phyloP scores from a whole-genome alignment of 805 yeast species.

The Teunomyces atbi region DNA sequence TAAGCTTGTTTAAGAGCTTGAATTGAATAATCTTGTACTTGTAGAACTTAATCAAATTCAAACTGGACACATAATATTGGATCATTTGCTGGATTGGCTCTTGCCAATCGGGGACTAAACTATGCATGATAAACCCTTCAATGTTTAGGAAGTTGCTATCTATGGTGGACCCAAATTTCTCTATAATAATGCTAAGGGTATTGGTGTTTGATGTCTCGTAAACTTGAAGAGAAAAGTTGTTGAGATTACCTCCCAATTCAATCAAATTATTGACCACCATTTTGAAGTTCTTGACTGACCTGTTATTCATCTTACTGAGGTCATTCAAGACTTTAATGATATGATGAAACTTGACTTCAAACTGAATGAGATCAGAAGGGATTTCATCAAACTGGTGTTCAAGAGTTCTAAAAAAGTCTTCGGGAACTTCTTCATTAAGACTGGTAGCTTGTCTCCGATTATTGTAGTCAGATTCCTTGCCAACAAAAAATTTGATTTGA shows the following conservation, averaged over 20 bases:
- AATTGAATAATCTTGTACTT: slow-evolving; percentile 53
- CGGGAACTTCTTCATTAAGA: background rate
- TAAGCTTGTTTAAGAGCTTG: slow-evolving; percentile 38
- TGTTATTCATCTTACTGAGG: slow-evolving; percentile 37
- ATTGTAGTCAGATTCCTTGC: slow-evolving; percentile 18
- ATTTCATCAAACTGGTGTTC: slow-evolving; percentile 22
- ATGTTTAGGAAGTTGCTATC: slow-evolving; percentile 50
- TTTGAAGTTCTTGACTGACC: slow-evolving; percentile 40
- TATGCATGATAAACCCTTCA: slow-evolving; percentile 42
- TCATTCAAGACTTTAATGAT: slow-evolving; percentile 31
- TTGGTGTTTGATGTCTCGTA: slow-evolving; percentile 21
- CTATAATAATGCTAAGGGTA: slow-evolving; percentile 36
- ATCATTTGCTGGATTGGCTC: slow-evolving; percentile 51
- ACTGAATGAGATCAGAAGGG: slow-evolving; percentile 31
- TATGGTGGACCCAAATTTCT: slow-evolving; percentile 52
- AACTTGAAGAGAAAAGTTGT: slow-evolving; percentile 51
- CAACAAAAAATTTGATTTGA: slow-evolving; percentile 30
- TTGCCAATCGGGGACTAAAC: slow-evolving; percentile 42
- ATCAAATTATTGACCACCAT: slow-evolving; percentile 38
- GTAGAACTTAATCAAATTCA: slow-evolving; percentile 48
- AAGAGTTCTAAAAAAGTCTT: background rate
- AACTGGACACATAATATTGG: slow-evolving; percentile 42
- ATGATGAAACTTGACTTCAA: slow-evolving; percentile 34
- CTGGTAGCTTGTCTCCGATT: slow-evolving; percentile 2
- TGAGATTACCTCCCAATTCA: slow-evolving; percentile 56